Evolutionary conservation across 1,284 basidiomycete species (phyloP), one percentile per base, ranked within the genome.

Genomic region (Cutaneotrichosporon spelunceum): DNA sequence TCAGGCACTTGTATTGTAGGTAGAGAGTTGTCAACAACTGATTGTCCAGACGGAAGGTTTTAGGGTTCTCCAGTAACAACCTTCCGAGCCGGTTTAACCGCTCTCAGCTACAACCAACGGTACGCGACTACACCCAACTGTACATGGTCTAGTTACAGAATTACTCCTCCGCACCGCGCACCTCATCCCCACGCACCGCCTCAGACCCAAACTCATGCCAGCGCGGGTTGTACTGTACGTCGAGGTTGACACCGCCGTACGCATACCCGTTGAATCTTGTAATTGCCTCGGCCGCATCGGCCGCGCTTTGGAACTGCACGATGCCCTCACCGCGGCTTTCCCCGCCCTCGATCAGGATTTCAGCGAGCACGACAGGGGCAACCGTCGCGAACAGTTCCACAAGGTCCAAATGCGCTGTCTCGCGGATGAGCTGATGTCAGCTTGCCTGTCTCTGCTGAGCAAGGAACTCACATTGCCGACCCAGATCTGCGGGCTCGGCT

Each of bases 351-450:
- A 89, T 92, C 55, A 98, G 78, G 68, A 98, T 93, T 78, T 98
- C 95, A 11, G 95, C 95, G 50, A 93, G 82, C 70, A 93, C 89
- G 34, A 99, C 95, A 67, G 88, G 88, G 11, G 95, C 95, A 1
- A 93, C 96, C 33, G 95, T 99, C 82, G 97, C 94, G 73, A 99
- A 99, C 33, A 99, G 81, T 80, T 99, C 95, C 26, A 98, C 94
- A 30, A 99, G 82, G 75, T 99, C 95, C 74, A 98, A 94, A 78
- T 98, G 96, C n/a, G 93, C 91, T 36, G 95, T 99, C 19, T 93
- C 97, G 93, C 93, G 98, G 0, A 95, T 95, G 21, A 99, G 81
- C 93, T 97, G 70, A 13, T 7, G 47, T 61, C 42, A 16, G 48
- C 24, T 24, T 34, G 13, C 44, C 24, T 33, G 33, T 27, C 5